phyloP scores from a whole-genome alignment of 2,329 filamentous ascomycete genomes.

The Atkinsonella texensis region DNA sequence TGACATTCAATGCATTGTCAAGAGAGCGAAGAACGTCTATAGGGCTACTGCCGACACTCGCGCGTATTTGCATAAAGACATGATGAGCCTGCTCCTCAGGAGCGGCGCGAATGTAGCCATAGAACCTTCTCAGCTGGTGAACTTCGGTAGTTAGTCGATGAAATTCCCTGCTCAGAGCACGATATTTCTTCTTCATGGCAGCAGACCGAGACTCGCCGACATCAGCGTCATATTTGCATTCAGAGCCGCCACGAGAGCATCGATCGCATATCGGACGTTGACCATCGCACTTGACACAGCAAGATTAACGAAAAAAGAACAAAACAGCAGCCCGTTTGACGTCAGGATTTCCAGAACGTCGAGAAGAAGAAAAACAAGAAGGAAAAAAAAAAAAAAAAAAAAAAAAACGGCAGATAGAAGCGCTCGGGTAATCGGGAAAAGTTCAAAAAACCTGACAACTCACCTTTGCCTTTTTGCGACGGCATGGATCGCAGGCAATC shows the following conservation, averaged over 20 bases:
- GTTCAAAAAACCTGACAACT: neutral
- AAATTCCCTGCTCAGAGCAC: neutral
- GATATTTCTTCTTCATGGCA: slow-evolving; percentile 5
- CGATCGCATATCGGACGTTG: slow-evolving; percentile 4
- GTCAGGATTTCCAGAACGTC: neutral
- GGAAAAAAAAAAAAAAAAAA: neutral
- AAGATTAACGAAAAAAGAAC: neutral
- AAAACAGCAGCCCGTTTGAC: neutral
- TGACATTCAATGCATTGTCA: neutral
- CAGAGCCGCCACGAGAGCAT: slow-evolving; percentile 2
- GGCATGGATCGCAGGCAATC: slow-evolving; percentile 4
- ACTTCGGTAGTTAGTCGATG: neutral
- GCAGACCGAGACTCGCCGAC: slow-evolving; percentile 5
- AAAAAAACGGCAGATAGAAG: neutral
- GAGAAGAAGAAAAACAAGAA: neutral
- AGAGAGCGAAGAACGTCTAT: slow-evolving; percentile 3
- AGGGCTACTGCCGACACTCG: neutral
- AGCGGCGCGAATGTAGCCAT: slow-evolving; percentile 3
- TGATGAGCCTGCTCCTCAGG: slow-evolving; percentile 2
- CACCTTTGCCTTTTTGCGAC: slow-evolving; percentile 3
- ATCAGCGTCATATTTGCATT: slow-evolving; percentile 6
- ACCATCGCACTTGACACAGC: slow-evolving; percentile 5
- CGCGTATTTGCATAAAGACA: slow-evolving; percentile 3
- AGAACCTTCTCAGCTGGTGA: slow-evolving; percentile 1
- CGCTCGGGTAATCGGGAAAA: neutral